Evolutionary conservation across 139 green algal genomes (phyloP).

Genomic region (Chlorella sp.): DNA sequence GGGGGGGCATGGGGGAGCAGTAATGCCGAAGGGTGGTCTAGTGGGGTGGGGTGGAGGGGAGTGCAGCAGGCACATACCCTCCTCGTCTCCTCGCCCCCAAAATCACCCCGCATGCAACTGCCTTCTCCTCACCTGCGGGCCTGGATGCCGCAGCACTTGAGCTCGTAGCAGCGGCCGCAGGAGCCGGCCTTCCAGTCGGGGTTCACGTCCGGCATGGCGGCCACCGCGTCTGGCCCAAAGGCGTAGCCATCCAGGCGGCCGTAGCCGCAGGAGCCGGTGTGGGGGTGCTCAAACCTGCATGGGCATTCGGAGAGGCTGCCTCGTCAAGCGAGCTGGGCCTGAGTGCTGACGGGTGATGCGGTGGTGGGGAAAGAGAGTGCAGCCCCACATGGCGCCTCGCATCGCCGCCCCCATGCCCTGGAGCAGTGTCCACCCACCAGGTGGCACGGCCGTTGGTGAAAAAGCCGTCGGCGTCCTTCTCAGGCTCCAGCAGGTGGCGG

Average conservation of each 20-base stretch:
- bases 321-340: too few relatives aligned
- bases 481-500: not conserved
- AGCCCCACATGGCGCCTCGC: too few relatives aligned
- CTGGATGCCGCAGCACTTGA: slow-evolving; percentile 41
- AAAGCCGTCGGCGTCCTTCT: not conserved
- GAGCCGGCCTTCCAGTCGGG: slow-evolving; percentile 5
- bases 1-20: too few relatives aligned
- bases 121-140: not conserved
- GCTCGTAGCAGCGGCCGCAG: slow-evolving; percentile 39
- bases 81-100: not conserved
- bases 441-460: slow-evolving; percentile 29
- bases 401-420: too few relatives aligned
- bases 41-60: too few relatives aligned
- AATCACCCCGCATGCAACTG: too few relatives aligned
- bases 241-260: slow-evolving; percentile 31
- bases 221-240: slow-evolving; percentile 37
- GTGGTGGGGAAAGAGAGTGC: too few relatives aligned
- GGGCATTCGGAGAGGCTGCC: too few relatives aligned
- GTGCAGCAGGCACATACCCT: not conserved
- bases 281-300: slow-evolving; percentile 28
- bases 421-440: slow-evolving; percentile 25
- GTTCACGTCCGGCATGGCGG: slow-evolving; percentile 34
- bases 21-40: too few relatives aligned
- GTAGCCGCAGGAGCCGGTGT: slow-evolving; percentile 45
- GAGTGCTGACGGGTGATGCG: too few relatives aligned